These are phyloP conservation scores for Chondrus crispus DNA, from an alignment of 23 red algal species.

Conservation along the genomic window DNA sequence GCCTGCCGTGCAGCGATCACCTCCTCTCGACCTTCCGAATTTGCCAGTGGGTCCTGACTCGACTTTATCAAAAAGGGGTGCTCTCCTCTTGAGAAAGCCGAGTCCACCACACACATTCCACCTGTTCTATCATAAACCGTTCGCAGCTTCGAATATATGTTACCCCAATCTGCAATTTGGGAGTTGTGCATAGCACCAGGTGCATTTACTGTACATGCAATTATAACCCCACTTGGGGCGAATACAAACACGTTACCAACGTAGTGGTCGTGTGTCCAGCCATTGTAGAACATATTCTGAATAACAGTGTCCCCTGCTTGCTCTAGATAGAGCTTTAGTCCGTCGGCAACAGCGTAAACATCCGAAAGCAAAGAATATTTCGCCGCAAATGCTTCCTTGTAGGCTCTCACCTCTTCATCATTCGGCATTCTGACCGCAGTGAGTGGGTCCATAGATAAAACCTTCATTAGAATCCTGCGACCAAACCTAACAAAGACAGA, in stretches of 20 bases:
- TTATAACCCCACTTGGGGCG: not conserved
- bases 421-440: not conserved
- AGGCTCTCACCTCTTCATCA: not conserved
- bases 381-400: not conserved
- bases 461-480: not conserved
- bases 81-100: not conserved
- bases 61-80: not conserved
- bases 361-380: not conserved
- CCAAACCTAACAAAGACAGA: not conserved
- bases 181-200: slow-evolving; percentile 13
- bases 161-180: not conserved
- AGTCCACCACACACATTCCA: not conserved
- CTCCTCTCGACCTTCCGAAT: not conserved
- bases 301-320: not conserved
- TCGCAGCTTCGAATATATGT: not conserved
- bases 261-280: slow-evolving; percentile 14
- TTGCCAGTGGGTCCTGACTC: not conserved
- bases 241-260: slow-evolving; percentile 14
- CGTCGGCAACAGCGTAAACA: not conserved
- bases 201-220: slow-evolving; percentile 8
- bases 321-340: slow-evolving; percentile 2
- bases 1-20: not conserved
- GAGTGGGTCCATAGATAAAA: not conserved
- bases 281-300: slow-evolving; percentile 37
- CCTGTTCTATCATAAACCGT: not conserved